Evolutionary conservation across 2,329 filamentous ascomycete species (phyloP), one percentile per base, ranked within the genome.

Genomic region (Monosporascus sp.): DNA sequence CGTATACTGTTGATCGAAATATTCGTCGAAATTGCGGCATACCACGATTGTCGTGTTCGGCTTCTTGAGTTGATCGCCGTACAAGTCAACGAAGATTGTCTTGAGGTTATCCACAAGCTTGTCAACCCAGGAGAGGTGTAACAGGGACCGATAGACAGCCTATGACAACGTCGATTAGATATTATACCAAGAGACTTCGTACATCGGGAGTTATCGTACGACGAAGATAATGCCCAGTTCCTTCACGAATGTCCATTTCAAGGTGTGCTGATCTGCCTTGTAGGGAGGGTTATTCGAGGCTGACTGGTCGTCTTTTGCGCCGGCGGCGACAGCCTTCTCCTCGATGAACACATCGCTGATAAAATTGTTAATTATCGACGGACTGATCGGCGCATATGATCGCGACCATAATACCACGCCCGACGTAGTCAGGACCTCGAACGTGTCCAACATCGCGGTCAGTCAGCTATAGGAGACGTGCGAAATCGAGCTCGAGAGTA

Each of bases 291-390:
- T 90, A 49, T 74, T 76, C 17, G 82, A 75, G 16, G 84, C 79
- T 7, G 85, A 82, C 49, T 73, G 75, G 48, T 78, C 73, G 56
- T 85, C 81, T 60, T 84, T 82, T 50, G 84, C 78, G 52, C 82
- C 77, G 51, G 80, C 78, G 49, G 78, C 78, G 54, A 84, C 80
- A 55, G 82, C 81, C 71, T 89, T 92, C 77, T 97, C 93, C 74
- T 99, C 94, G 67, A 99, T 97, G 70, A 99, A 97, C 68, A 97
- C 90, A 72, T 97, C 91, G 70, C 87, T 86, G 73, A 99, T 97
- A 71, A 99, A 87, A 76, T 84, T 88, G 78, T 99, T 97, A 77
- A 99, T 86, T 60, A 97, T 79, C 63, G 88, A 85, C 44, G 89
- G 82, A 68, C 85, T 91, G 67, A 96, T 85, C 2, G 87, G 81